Conservation (phyloP, 2,329 filamentous ascomycete genomes). For the Ophiosphaerella korrae region DNA sequence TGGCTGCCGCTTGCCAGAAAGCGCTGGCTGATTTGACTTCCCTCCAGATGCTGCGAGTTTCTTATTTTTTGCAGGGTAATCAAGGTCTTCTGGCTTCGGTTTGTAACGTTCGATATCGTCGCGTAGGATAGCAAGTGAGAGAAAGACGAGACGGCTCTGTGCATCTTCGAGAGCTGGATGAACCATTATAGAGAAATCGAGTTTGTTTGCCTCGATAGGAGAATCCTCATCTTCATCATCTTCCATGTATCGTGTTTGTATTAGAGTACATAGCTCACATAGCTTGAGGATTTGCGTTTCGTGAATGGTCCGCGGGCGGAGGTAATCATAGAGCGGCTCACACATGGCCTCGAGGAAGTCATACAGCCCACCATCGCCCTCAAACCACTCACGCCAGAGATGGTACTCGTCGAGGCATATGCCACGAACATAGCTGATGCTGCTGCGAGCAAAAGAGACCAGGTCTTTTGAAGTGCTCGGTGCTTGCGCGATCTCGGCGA, state of each 20-base stretch:
- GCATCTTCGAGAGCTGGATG: constrained; percentile 70
- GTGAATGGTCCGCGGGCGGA: constrained; percentile 68
- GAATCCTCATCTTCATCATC: constrained; percentile 58
- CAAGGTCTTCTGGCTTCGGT: constrained; percentile 67
- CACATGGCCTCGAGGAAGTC: constrained; percentile 71
- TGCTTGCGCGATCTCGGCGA: constrained; percentile 60
- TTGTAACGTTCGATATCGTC: constrained; percentile 71
- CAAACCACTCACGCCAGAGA: constrained; percentile 70
- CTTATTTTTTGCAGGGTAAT: constrained; percentile 63
- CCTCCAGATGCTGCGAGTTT: constrained; percentile 49
- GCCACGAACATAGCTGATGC: constrained; percentile 68
- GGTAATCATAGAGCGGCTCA: constrained; percentile 69
- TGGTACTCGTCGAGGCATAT: constrained; percentile 71
- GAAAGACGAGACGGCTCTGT: constrained; percentile 69
- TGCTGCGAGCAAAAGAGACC: constrained; percentile 67
- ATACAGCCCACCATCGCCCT: constrained; percentile 65
- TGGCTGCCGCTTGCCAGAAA: constrained; percentile 60
- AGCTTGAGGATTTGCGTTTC: constrained; percentile 69
- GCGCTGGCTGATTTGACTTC: constrained; percentile 50
- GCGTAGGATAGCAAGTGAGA: constrained; percentile 65
- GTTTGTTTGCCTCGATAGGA: constrained; percentile 56
- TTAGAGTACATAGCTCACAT: constrained; percentile 68
- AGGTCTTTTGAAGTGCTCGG: constrained; percentile 67
- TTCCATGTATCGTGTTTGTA: constrained; percentile 69
- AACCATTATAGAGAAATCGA: constrained; percentile 67